Percentiles rank a stretch among this genome's conserved stretches.
phyloP scores from a whole-genome alignment of 1,284 basidiomycete species.

The Apiotrichum montevideense region DNA sequence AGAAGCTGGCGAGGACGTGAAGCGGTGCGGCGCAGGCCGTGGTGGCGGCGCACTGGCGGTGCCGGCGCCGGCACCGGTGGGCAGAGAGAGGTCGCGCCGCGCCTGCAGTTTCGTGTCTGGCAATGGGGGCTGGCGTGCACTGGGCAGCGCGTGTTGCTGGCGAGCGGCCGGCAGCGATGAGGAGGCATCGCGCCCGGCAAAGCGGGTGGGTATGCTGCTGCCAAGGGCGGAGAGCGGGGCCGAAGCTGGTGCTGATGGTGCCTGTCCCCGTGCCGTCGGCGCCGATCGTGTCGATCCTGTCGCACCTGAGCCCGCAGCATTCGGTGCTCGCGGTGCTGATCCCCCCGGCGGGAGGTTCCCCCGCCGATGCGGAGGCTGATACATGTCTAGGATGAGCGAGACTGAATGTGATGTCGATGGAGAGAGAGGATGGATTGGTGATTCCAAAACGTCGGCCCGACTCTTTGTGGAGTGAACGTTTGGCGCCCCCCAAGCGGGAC shows the following conservation, averaged over 20 bases:
- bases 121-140: background rate
- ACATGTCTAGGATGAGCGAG: background rate
- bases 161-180: too few species aligned
- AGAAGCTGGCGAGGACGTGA: background rate
- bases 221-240: too few species aligned
- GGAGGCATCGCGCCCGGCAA: too few species aligned
- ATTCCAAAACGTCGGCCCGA: too few species aligned
- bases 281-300: background rate
- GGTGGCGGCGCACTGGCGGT: background rate
- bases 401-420: too few species aligned
- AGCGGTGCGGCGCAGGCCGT: background rate
- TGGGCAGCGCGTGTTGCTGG: too few species aligned
- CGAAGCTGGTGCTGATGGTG: too few species aligned
- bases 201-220: background rate
- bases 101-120: background rate
- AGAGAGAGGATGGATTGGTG: too few species aligned
- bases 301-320: too few species aligned
- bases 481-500: too few species aligned
- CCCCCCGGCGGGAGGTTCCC: background rate
- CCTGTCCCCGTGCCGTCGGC: background rate
- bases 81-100: background rate
- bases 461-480: too few species aligned
- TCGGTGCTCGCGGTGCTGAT: background rate
- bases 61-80: background rate
- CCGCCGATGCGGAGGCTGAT: constrained; percentile 3